phyloP scores from a whole-genome alignment of 2,329 filamentous ascomycete species.

The Fusarium tricinctum region DNA sequence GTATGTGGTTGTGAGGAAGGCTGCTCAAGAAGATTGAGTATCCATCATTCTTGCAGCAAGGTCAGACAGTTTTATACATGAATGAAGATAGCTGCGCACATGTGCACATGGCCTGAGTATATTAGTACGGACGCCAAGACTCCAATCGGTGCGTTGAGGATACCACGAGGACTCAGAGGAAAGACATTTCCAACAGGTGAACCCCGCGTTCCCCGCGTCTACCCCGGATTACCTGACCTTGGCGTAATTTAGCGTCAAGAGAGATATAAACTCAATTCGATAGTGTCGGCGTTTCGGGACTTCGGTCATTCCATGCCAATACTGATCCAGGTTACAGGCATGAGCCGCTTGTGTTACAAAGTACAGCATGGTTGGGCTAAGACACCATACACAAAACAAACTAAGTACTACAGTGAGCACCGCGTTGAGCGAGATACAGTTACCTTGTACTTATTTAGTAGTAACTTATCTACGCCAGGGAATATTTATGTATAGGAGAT shows the following conservation, averaged over 20 bases:
- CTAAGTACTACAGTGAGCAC: too few relatives aligned
- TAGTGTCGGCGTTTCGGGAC: conserved; percentile 1
- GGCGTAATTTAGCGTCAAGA: not conserved
- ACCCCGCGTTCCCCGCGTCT: not conserved
- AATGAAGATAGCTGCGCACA: not conserved
- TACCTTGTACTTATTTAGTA: too few relatives aligned
- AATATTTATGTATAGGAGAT: too few relatives aligned
- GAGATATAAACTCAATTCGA: not conserved
- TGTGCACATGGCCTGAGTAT: too few relatives aligned
- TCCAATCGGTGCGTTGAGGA: not conserved
- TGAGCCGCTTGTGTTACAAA: not conserved
- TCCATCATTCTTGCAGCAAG: not conserved
- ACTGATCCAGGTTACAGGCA: too few relatives aligned
- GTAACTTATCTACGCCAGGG: too few relatives aligned
- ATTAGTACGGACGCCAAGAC: too few relatives aligned
- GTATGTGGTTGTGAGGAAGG: not conserved
- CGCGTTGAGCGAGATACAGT: too few relatives aligned
- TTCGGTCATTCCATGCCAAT: not conserved
- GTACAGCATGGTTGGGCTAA: not conserved
- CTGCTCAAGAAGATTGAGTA: not conserved
- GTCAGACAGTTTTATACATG: not conserved
- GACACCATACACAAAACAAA: too few relatives aligned
- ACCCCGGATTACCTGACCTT: not conserved
- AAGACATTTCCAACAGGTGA: not conserved
- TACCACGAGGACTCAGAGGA: not conserved